Evolutionary conservation across 768 basidiomycete genomes (phyloP).

Genomic region (Hortiboletus campestris): DNA sequence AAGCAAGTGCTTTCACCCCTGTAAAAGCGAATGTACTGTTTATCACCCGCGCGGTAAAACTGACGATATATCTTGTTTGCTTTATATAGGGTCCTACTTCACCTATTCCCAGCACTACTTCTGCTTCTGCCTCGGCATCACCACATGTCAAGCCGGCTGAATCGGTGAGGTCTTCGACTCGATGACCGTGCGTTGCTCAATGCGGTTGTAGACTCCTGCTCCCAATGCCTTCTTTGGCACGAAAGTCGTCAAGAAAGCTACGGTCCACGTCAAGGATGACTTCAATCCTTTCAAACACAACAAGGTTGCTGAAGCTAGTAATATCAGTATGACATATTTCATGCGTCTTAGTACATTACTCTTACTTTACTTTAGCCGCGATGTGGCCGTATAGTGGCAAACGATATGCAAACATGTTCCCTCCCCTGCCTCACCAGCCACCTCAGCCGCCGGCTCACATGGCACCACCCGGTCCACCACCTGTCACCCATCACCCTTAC

Average conservation of each 20-base stretch:
- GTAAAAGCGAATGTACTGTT: constrained; percentile 35
- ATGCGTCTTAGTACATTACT: background rate
- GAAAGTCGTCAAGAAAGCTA: constrained; percentile 69
- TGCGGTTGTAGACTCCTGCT: constrained; percentile 36
- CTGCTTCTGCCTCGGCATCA: constrained; percentile 50
- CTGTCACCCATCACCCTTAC: constrained; percentile 71
- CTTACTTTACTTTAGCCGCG: constrained; percentile 45
- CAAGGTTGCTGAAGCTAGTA: constrained; percentile 72
- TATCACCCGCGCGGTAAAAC: constrained; percentile 5
- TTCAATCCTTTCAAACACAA: constrained; percentile 95
- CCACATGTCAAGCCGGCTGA: constrained; percentile 63
- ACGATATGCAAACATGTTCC: constrained; percentile 78
- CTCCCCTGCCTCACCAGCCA: constrained; percentile 53
- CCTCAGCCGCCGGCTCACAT: constrained; percentile 69
- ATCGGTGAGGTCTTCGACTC: constrained; percentile 36
- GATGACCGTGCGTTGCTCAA: constrained; percentile 5
- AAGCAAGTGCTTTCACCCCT: constrained; percentile 74
- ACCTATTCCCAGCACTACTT: constrained; percentile 41
- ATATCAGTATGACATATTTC: constrained; percentile 58
- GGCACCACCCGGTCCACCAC: constrained; percentile 63
- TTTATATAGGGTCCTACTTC: constrained; percentile 44
- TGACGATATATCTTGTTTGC: constrained; percentile 18
- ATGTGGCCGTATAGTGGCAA: constrained; percentile 91
- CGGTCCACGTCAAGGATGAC: constrained; percentile 90
- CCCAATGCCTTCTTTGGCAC: constrained; percentile 92